These are phyloP conservation scores for Boletus insuetus DNA, from an alignment of 768 basidiomycete species.

Conservation along the genomic window DNA sequence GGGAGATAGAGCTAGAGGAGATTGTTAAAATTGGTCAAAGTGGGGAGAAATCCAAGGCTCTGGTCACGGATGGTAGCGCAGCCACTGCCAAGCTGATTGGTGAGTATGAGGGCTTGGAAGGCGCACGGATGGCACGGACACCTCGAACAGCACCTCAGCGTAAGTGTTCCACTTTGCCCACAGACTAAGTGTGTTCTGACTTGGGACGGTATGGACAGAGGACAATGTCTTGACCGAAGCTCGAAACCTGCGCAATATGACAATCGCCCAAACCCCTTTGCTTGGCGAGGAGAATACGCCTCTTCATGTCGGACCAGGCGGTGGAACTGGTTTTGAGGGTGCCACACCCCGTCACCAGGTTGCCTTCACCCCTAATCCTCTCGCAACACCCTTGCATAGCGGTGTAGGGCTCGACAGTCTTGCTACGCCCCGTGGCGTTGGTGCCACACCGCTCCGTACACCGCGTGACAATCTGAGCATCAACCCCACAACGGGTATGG, in stretches of 20 bases:
- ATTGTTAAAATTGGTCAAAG: conserved; percentile 98
- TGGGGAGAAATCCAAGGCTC: conserved; percentile 81
- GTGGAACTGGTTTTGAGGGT: conserved; percentile 90
- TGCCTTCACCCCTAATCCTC: conserved; percentile 93
- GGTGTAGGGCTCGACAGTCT: conserved; percentile 44
- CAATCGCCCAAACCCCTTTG: conserved; percentile 86
- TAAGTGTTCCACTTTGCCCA: conserved; percentile 41
- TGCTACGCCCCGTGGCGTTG: conserved; percentile 53
- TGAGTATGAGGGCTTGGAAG: conserved; percentile 88
- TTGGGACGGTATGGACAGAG: conserved; percentile 47
- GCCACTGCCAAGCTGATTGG: conserved; percentile 85
- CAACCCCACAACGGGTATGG: conserved; percentile 65
- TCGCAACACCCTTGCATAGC: conserved; percentile 75
- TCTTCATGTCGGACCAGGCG: conserved; percentile 66
- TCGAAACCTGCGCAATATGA: conserved; percentile 93
- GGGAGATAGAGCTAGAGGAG: conserved; percentile 92
- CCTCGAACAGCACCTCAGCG: conserved; percentile 93
- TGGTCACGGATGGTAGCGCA: conserved; percentile 80
- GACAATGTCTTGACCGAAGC: conserved; percentile 95
- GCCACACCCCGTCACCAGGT: conserved; percentile 92
- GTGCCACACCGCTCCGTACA: conserved; percentile 87
- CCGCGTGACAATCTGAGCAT: conserved; percentile 92
- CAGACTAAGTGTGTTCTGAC: conserved; percentile 8
- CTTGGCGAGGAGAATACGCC: conserved; percentile 98
- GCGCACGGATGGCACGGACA: conserved; percentile 89